A percentile compares a stretch with the other conserved stretches of the same genome.
Evolutionary conservation across 2,329 filamentous ascomycete species (phyloP).

Genomic region (Ceratocystis diversiconidia): DNA sequence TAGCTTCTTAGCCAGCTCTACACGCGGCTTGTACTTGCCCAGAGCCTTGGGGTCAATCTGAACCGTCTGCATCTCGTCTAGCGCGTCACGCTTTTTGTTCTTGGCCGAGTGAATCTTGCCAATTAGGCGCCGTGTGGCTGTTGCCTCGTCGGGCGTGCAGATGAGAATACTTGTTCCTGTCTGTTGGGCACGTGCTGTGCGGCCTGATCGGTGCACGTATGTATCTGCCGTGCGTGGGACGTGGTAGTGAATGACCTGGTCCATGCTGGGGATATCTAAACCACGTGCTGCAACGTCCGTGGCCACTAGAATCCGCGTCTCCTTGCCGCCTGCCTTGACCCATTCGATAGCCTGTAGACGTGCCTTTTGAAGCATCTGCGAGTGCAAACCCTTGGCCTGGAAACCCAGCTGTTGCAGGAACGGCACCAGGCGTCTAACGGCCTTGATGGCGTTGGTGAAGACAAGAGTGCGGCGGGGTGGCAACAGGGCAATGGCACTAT

Average conservation of each 20-base stretch:
- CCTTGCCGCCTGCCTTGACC: constrained; percentile 54
- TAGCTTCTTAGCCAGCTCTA: constrained; percentile 72
- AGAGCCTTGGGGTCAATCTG: constrained; percentile 73
- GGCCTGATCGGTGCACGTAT: constrained; percentile 89
- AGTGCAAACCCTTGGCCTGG: constrained; percentile 67
- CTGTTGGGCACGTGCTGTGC: constrained; percentile 71
- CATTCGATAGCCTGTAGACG: constrained; percentile 84
- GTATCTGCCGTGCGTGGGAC: constrained; percentile 80
- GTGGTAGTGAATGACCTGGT: constrained; percentile 89
- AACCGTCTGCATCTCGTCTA: constrained; percentile 50
- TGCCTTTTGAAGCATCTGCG: constrained; percentile 90
- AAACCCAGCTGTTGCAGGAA: constrained; percentile 72
- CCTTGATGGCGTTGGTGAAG: constrained; percentile 91
- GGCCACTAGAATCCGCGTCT: constrained; percentile 60
- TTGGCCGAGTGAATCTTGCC: constrained; percentile 67
- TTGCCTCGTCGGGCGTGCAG: constrained; percentile 81
- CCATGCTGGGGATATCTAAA: constrained; percentile 80
- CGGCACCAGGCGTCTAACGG: constrained; percentile 72
- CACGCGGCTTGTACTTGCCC: constrained; percentile 58
- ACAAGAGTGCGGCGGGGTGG: constrained; percentile 69
- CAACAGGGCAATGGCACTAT: constrained; percentile 71
- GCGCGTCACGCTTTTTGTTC: constrained; percentile 41
- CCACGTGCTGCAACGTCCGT: constrained; percentile 90
- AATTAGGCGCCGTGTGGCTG: constrained; percentile 67
- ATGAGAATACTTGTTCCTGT: constrained; percentile 74